Percentiles rank a stretch among this genome's conserved stretches.
These are phyloP conservation scores for Leccinum rimulosum DNA, from an alignment of 768 basidiomycete genomes.

Conservation along the genomic window DNA sequence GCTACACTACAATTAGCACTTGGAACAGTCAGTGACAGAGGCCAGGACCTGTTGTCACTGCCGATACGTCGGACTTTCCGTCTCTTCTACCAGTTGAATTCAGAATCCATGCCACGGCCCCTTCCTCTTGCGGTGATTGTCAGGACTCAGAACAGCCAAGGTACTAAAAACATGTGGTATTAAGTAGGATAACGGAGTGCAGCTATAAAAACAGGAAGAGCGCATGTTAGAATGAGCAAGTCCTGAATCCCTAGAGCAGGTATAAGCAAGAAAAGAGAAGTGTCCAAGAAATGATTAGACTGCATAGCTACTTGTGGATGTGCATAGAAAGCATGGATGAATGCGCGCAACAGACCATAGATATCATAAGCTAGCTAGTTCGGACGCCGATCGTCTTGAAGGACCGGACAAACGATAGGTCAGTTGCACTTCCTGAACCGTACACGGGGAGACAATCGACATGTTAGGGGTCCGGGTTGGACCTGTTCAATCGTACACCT, in stretches of 20 bases:
- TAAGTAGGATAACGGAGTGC: background rate
- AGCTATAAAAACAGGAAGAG: background rate
- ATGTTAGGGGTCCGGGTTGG: background rate
- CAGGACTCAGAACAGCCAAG: no score
- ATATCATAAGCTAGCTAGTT: background rate
- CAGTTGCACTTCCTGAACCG: background rate
- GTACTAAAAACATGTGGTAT: background rate
- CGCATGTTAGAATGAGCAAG: background rate
- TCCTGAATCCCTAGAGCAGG: background rate
- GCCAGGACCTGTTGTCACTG: no score
- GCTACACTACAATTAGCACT: no score
- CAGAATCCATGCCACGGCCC: no score
- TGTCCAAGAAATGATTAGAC: background rate
- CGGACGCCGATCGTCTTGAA: background rate
- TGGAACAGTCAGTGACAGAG: no score
- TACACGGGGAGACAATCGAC: background rate
- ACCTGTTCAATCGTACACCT: conserved; percentile 27
- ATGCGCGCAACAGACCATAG: background rate
- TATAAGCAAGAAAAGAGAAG: background rate
- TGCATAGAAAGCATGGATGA: background rate
- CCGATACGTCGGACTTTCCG: no score
- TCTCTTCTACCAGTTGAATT: no score
- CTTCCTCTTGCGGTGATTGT: no score
- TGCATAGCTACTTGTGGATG: background rate
- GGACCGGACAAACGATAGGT: background rate